Evolutionary conservation across 257 asterid species (phyloP), one percentile per base, ranked within the genome.

Genomic region (Henckelia pumila): DNA sequence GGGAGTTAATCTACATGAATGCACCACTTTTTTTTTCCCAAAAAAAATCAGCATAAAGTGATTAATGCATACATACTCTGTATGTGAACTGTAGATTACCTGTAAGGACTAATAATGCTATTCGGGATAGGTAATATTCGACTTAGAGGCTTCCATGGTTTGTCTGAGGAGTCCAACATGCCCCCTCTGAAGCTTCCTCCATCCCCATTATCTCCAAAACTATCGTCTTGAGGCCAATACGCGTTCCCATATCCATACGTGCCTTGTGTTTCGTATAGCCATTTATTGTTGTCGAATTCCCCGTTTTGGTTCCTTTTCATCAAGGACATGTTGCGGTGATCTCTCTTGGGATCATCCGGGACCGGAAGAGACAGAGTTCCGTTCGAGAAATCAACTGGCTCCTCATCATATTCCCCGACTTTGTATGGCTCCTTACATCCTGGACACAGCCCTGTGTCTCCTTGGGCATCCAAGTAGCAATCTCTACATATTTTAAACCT

Each of bases 401-500:
- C 96, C 0, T 88, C 97, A 0, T 90, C 91, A n/a, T 71, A 76
- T 5, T 88, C 92, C 0, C 85, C 92, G 0, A 69, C 77, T 65
- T 79, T 86, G 80, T 91, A 91, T 3, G 82, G 78, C 73, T 91
- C 97, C 82, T 84, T 91, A 70, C 97, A 91, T 55, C 97, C 96
- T 0, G 97, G 97, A 52, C 97, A 91, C 5, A 80, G 9, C 4
- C 92, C 89, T 0, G 86, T 76, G 7, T 86, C 96, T 22, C 86
- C 85, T 49, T 84, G 91, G 50, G 97, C 92, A 25, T 91, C 97
- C 95, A 88, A 76, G 81, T 81, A 91, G 80, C 97, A 91, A 30
- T 91, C 97, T 75, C 96, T 78, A 61, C 96, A 91, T 19, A 91
- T 91, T 71, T 91, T 91, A 78, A 76, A 91, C 89, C 92, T 87